Evolutionary conservation across 306 rosid genomes (phyloP).

Genomic region (Heteromeles arbutifolia): DNA sequence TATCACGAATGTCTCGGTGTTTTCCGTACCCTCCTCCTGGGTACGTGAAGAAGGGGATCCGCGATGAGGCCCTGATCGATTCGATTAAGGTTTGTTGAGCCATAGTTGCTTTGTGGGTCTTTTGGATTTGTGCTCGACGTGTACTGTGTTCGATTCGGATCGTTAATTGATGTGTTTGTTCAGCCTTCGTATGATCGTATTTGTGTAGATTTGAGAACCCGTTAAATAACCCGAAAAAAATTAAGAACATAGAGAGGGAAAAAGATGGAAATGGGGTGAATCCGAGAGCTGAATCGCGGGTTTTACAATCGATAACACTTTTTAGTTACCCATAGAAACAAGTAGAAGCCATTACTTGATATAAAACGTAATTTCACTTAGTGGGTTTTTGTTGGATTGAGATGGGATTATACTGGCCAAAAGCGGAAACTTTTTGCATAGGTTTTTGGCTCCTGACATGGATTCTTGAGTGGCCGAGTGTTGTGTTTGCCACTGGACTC

Average conservation of each 20-base stretch:
- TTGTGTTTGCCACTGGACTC: background rate
- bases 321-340: background rate
- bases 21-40: conserved; percentile 32
- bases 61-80: conserved; percentile 24
- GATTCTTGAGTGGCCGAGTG: background rate
- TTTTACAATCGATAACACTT: background rate
- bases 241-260: background rate
- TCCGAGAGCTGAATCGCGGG: background rate
- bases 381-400: background rate
- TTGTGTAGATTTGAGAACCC: background rate
- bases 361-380: background rate
- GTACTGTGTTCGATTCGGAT: conserved; percentile 12
- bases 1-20: conserved; percentile 25
- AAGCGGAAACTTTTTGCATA: background rate
- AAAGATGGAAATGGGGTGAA: background rate
- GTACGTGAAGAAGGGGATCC: conserved; percentile 17
- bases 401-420: background rate
- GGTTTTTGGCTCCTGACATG: background rate
- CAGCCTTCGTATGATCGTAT: background rate
- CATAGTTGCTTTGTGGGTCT: conserved; percentile 17
- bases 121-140: conserved; percentile 28
- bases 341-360: background rate
- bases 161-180: background rate
- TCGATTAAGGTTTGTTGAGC: conserved; percentile 38
- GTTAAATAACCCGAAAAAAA: background rate